A percentile compares a stretch with the other conserved stretches of the same genome.
These are phyloP conservation scores for Zizania palustris DNA, from an alignment of 202 grass and related monocot genomes.

Conservation along the genomic window DNA sequence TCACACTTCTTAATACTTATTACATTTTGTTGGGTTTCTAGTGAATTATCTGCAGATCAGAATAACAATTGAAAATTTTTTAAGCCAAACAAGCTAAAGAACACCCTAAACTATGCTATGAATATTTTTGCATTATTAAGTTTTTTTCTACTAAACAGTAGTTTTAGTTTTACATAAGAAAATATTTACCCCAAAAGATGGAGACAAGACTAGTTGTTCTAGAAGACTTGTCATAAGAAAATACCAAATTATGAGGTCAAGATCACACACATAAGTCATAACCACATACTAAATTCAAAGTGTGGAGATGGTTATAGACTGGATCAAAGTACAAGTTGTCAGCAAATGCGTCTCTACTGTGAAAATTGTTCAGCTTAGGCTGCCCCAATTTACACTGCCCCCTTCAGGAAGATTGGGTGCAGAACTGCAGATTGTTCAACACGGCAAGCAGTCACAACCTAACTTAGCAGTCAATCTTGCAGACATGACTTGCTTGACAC, in stretches of 20 bases:
- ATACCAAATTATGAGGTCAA: background rate
- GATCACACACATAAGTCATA: background rate
- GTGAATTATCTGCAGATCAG: background rate
- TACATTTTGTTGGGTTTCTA: background rate
- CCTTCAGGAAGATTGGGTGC: slow-evolving; percentile 18
- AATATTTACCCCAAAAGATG: background rate
- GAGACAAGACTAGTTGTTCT: slow-evolving; percentile 5
- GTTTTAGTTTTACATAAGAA: background rate
- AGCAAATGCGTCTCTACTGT: slow-evolving; percentile 27
- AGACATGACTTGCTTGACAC: slow-evolving; percentile 37
- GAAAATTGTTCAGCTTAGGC: slow-evolving; percentile 19
- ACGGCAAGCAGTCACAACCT: slow-evolving; percentile 38
- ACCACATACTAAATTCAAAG: background rate
- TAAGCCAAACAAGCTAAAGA: background rate
- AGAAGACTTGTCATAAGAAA: slow-evolving; percentile 19
- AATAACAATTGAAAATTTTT: background rate
- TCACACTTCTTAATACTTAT: background rate
- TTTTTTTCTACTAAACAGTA: background rate
- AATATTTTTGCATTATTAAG: background rate
- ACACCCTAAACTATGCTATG: background rate
- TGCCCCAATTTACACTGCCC: slow-evolving; percentile 7
- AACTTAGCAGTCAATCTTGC: slow-evolving; percentile 34
- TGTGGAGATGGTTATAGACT: slow-evolving; percentile 21
- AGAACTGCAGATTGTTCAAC: slow-evolving; percentile 36
- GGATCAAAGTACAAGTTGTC: slow-evolving; percentile 30